Evolutionary conservation across 2,329 filamentous ascomycete genomes (phyloP), one percentile per base, ranked within the genome.

Genomic region (Colletotrichum musae): DNA sequence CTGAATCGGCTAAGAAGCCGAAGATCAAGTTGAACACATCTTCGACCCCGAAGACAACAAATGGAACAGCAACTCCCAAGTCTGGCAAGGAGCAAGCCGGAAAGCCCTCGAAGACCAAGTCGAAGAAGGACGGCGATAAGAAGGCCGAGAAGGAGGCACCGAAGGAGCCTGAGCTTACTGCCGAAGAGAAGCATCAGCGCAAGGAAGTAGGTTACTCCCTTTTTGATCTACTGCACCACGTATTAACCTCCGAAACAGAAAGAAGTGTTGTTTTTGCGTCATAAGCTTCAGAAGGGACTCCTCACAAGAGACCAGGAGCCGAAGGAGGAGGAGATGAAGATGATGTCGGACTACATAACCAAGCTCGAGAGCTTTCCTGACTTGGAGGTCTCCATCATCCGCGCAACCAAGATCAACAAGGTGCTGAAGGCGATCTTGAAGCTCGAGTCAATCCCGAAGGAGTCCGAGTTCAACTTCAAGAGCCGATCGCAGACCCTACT

Each of bases 381-480:
- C 72, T 88, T 98, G 5, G 95, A 98, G 78, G 94, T 93, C 36
- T 90, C 91, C 73, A 96, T 98, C 75, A 97, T 98, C 76, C 91
- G 93, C 72, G 86, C 85, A 15, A 99, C 96, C 71, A 99, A 98
- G 87, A 98, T 99, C 81, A 95, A 98, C 89, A 99, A 99, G 84
- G 95, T 99, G 12, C 87, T 99, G 66, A 97, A 97, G 84, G 94
- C 92, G 5, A 96, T 99, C 73, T 85, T 98, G 75, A 98, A 97
- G 84, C 86, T 99, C 9, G 88, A 91, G 51, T 87, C 87, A 4
- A 97, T 99, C 74, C 95, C 95, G 5, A 92, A 91, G 70, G 96
- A 99, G 73, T 93, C 95, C 43, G 93, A 97, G 73, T 97, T 92
- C 80, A 84, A 93, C 64, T 98, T 99, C 88, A 97, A 96, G 84